Percentiles rank a stretch among this genome's conserved stretches.
Evolutionary conservation across 176 grass and related monocot species (phyloP).

Genomic region (Lolium rigidum): DNA sequence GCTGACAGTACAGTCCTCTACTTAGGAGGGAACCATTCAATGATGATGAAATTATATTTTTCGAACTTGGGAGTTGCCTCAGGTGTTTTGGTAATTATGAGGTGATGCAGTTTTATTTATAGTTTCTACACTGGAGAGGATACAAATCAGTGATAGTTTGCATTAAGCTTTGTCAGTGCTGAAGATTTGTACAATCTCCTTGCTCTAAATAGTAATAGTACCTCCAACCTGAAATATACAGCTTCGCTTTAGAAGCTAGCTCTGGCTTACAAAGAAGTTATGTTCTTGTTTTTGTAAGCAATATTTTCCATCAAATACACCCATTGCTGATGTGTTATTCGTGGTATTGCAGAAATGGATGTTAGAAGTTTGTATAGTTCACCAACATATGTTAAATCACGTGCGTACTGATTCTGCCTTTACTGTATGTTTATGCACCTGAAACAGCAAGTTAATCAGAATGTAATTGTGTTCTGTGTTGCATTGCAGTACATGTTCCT

Average conservation of each 20-base stretch:
- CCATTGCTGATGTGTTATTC: not conserved
- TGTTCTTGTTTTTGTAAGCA: not conserved
- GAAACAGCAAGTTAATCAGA: not conserved
- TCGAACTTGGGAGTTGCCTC: not conserved
- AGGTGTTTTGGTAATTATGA: slow-evolving; percentile 12
- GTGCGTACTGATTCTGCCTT: not conserved
- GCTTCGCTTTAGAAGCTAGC: not conserved
- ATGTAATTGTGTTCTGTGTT: not conserved
- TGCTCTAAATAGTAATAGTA: not conserved
- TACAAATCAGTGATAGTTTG: not conserved
- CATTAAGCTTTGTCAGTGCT: not conserved
- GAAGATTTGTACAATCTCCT: slow-evolving; percentile 29
- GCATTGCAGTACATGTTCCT: not conserved
- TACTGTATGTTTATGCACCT: not conserved
- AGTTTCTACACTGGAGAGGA: not conserved
- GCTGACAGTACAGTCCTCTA: not conserved
- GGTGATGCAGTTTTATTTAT: not conserved
- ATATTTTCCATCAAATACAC: not conserved
- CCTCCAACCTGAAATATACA: not conserved
- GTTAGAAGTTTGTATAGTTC: not conserved
- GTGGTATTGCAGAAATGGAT: not conserved
- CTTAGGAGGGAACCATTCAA: slow-evolving; percentile 2
- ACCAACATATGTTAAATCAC: not conserved
- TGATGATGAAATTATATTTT: not conserved
- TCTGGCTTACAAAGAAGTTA: not conserved